Conservation (phyloP, 2,329 filamentous ascomycete species). For the Aspergillus japonicus region DNA sequence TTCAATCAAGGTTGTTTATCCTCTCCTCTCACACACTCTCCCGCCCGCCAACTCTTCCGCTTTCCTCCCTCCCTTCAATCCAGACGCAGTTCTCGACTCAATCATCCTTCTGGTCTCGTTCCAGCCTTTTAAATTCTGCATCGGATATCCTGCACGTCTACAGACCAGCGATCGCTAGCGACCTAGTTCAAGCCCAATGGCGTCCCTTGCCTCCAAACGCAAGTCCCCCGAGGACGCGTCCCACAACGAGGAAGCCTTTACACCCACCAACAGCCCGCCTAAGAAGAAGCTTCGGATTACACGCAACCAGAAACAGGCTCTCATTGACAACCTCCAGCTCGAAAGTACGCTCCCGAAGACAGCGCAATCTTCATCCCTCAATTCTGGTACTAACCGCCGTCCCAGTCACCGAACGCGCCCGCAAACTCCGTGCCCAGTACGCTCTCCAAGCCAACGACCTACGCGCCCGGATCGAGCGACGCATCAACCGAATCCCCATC, state of each 20-base stretch:
- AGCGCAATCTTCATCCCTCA: slow-evolving; percentile 11
- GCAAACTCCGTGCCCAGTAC: slow-evolving; percentile 86
- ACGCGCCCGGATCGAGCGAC: slow-evolving; percentile 82
- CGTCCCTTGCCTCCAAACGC: slow-evolving; percentile 37
- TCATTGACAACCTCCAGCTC: slow-evolving; percentile 85
- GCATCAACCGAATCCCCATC: slow-evolving; percentile 86
- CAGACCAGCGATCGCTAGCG: not conserved
- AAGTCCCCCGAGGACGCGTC: slow-evolving; percentile 40
- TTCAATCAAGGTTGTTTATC: slow-evolving; percentile 42
- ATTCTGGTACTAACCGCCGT: slow-evolving; percentile 11
- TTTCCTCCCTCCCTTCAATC: not conserved
- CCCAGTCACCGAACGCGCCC: slow-evolving; percentile 79
- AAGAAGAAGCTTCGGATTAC: slow-evolving; percentile 65
- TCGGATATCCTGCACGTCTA: not conserved
- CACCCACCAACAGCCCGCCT: slow-evolving; percentile 57
- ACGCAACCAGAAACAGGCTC: slow-evolving; percentile 73
- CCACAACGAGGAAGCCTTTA: slow-evolving; percentile 50
- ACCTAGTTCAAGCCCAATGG: slow-evolving; percentile 29
- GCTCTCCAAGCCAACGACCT: slow-evolving; percentile 83
- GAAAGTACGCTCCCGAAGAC: slow-evolving; percentile 62
- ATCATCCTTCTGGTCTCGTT: not conserved
- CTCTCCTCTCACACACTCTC: slow-evolving; percentile 17
- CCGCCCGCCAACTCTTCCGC: slow-evolving; percentile 7
- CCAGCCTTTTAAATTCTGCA: not conserved
- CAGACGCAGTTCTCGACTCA: not conserved